Percentiles rank a stretch among this genome's conserved stretches.
Evolutionary conservation across 192 early-diverging fungal genomes (phyloP).

Genomic region (Gigaspora rosea): DNA sequence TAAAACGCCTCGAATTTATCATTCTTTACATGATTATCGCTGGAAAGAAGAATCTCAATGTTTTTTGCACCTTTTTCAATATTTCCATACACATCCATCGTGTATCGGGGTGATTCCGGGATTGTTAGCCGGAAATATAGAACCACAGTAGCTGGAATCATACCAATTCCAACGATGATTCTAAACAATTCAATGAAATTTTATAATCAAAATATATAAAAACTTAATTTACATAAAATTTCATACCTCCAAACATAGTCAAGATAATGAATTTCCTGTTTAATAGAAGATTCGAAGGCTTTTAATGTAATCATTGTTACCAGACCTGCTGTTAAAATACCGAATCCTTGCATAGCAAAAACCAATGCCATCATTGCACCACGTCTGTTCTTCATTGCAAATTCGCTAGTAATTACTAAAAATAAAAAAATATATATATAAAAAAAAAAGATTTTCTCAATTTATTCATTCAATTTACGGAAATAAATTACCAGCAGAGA

Average conservation of each 20-base stretch:
- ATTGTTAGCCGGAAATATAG: constrained; percentile 84
- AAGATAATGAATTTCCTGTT: constrained; percentile 61
- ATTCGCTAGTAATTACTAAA: constrained; percentile 87
- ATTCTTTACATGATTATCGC: constrained; percentile 48
- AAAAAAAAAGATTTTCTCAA: too few species aligned
- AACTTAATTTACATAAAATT: too few species aligned
- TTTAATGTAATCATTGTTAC: constrained; percentile 69
- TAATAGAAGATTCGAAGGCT: constrained; percentile 67
- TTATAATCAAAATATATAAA: too few species aligned
- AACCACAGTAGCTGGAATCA: constrained; percentile 73
- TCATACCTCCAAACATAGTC: constrained; percentile 82
- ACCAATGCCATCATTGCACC: constrained; percentile 82
- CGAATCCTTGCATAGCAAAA: constrained; percentile 92
- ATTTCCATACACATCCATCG: constrained; percentile 63
- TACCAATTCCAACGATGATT: constrained; percentile 75
- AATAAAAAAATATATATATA: constrained; percentile 58
- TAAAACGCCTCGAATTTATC: constrained; percentile 34
- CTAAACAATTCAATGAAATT: too few species aligned
- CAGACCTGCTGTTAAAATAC: constrained; percentile 75
- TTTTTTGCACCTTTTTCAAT: constrained; percentile 49
- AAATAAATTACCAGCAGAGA: constrained; percentile 65
- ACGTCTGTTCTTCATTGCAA: constrained; percentile 72
- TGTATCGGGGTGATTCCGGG: constrained; percentile 80
- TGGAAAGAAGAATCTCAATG: constrained; percentile 44
- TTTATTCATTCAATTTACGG: neutral